A percentile compares a stretch with the other conserved stretches of the same genome.
These are phyloP conservation scores for Zalaria obscura DNA, from an alignment of 2,329 filamentous ascomycete species.

Conservation along the genomic window DNA sequence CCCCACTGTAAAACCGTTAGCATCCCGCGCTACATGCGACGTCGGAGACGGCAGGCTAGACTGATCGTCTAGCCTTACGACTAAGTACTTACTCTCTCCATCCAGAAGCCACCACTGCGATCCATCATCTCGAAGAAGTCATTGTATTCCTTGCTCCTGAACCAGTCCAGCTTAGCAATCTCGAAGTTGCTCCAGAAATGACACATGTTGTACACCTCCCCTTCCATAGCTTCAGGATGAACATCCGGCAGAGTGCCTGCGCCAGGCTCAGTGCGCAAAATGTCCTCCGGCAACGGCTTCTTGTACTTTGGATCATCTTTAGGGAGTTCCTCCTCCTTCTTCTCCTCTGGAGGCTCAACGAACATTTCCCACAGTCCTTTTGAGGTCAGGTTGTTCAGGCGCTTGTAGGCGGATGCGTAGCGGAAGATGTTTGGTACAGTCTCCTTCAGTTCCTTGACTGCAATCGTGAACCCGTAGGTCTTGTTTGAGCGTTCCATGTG, in stretches of 20 bases:
- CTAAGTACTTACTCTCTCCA: slow-evolving; percentile 63
- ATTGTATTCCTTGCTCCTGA: slow-evolving; percentile 92
- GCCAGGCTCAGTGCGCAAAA: slow-evolving; percentile 60
- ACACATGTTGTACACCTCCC: slow-evolving; percentile 98
- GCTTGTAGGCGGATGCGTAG: slow-evolving; percentile 96
- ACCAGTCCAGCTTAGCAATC: slow-evolving; percentile 88
- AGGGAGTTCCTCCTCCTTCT: slow-evolving; percentile 35
- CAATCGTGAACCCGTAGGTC: slow-evolving; percentile 97
- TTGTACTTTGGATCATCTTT: slow-evolving; percentile 47
- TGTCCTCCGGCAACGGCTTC: slow-evolving; percentile 63
- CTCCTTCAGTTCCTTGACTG: slow-evolving; percentile 93
- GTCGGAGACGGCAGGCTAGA: slow-evolving; percentile 9
- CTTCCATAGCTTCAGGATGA: slow-evolving; percentile 88
- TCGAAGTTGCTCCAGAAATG: slow-evolving; percentile 99
- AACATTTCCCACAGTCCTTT: slow-evolving; percentile 99
- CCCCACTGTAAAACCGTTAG: slow-evolving; percentile 62
- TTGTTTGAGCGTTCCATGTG: slow-evolving; percentile 92
- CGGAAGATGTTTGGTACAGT: slow-evolving; percentile 98
- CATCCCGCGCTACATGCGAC: slow-evolving; percentile 8
- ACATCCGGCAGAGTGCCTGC: slow-evolving; percentile 61
- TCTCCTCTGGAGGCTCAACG: slow-evolving; percentile 57
- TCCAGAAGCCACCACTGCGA: slow-evolving; percentile 95
- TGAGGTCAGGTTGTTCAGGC: slow-evolving; percentile 76
- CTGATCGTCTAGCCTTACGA: neutral
- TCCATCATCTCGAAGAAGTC: slow-evolving; percentile 99